Percentiles rank a stretch among this genome's conserved stretches.
Evolutionary conservation across 1,284 basidiomycete species (phyloP).

Genomic region (Leccinum laetum): DNA sequence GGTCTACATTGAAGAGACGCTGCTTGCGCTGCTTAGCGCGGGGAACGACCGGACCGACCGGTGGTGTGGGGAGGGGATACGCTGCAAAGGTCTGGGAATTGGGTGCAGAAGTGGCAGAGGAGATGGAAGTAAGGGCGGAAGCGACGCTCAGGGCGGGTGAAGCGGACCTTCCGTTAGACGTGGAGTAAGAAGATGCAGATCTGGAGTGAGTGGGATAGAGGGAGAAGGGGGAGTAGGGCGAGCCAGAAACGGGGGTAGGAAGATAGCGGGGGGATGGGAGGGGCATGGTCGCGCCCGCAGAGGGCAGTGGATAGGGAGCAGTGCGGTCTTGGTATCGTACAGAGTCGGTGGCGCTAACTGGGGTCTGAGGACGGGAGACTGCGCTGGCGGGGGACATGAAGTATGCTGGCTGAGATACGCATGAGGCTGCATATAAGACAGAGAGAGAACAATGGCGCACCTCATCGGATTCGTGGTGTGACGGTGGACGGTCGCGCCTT

Average conservation of each 20-base stretch:
- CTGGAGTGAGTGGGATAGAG: constrained; percentile 42
- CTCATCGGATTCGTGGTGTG: constrained; percentile 33
- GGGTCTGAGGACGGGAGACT: constrained; percentile 45
- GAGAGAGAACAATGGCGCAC: constrained; percentile 21
- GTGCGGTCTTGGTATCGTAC: constrained; percentile 30
- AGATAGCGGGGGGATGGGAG: constrained; percentile 34
- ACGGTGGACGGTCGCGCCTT: constrained; percentile 27
- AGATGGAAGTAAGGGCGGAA: constrained; percentile 52
- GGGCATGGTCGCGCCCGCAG: constrained; percentile 18
- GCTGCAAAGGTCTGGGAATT: constrained; percentile 35
- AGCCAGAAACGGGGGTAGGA: constrained; percentile 33
- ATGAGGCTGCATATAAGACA: constrained; percentile 8
- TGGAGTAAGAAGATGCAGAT: constrained; percentile 44
- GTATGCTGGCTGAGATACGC: constrained; percentile 25
- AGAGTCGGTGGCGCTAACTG: constrained; percentile 33
- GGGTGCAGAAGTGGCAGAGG: constrained; percentile 39
- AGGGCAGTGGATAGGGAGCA: constrained; percentile 16
- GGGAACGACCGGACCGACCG: constrained; percentile 28
- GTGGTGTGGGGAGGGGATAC: constrained; percentile 30
- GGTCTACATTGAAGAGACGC: constrained; percentile 71
- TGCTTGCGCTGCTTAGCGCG: constrained; percentile 63
- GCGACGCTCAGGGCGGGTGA: constrained; percentile 62
- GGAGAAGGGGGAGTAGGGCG: constrained; percentile 32
- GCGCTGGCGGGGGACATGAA: constrained; percentile 33
- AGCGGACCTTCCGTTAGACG: constrained; percentile 50